Evolutionary conservation across 208 protist species (phyloP), one percentile per base, ranked within the genome.

Genomic region (Phytomonas sp.): DNA sequence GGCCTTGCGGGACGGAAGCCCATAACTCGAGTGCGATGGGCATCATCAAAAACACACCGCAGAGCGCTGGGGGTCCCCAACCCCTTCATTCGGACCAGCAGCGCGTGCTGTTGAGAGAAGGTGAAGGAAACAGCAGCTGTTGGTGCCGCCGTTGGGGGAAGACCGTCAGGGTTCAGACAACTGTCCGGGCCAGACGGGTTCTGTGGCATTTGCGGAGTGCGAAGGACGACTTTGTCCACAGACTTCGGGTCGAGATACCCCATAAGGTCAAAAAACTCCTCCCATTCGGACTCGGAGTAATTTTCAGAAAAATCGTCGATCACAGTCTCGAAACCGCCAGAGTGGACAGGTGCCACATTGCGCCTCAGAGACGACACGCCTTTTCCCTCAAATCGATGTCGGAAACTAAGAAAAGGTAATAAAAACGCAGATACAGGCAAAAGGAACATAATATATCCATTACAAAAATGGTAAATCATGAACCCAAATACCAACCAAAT

Each of bases 21-120:
- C 6, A 81, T 12, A 34, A 90, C 64, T n/a, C 31, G 23, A 16
- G 66, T 61, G 14, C 76, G 79, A 42, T 87, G 82, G n/a, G 26
- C 2, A 3, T 36, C 60, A 63, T 90, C 85, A 12, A 70, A 72
- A 37, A 85, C 77, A 67, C 79, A 85, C 12, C 85, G 76, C 63
- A 85, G 75, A 2, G 85, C 85, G 19, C 73, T 70, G 2, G 75
- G 74, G 1, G 85, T 87, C 29, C 77, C 74, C 4, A 85, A 26
- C 11, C 10, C 59, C 42, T 74, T 71, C 73, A 90, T 73, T 2
- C 60, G 66, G 1, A 36, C 52, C 12, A 87, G 66, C 33, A 82
- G 61, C 29, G 45, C 60, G 14, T 63, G 67, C 63, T 77, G 74
- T 37, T 80, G 71, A 26, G 42, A 10, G 4, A 33, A 45, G 5